These are phyloP conservation scores for Lentithecium fluviatile DNA, from an alignment of 495 filamentous ascomycete genomes.

Conservation along the genomic window DNA sequence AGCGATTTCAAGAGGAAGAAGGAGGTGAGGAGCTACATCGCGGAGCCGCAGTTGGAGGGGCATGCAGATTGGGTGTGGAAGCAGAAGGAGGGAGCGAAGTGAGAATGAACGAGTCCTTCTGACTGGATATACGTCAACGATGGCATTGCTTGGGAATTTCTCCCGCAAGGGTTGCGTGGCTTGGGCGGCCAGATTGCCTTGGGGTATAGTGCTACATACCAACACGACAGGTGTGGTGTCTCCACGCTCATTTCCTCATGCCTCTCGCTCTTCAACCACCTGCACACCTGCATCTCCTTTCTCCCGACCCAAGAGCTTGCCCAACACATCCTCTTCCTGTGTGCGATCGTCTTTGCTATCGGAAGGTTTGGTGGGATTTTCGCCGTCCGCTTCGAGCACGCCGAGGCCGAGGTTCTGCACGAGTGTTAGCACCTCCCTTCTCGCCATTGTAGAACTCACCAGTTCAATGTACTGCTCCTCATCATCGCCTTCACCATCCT, in stretches of 20 bases:
- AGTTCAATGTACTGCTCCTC: constrained; percentile 37
- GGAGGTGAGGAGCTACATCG: constrained; percentile 61
- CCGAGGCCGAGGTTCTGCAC: constrained; percentile 35
- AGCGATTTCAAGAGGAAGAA: constrained; percentile 60
- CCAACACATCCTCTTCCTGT: constrained; percentile 19
- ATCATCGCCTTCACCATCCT: constrained; percentile 18
- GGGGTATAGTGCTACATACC: not conserved
- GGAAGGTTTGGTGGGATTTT: constrained; percentile 5
- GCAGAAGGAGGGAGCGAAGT: constrained; percentile 4
- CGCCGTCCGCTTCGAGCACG: constrained; percentile 31
- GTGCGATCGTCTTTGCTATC: constrained; percentile 19
- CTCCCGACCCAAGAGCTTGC: constrained; percentile 30
- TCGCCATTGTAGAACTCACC: constrained; percentile 8
- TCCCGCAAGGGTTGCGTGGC: too few species aligned
- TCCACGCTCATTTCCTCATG: constrained; percentile 2
- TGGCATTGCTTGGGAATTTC: too few species aligned
- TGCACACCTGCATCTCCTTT: constrained; percentile 17
- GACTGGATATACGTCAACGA: too few species aligned
- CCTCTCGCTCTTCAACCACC: constrained; percentile 9
- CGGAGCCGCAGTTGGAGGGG: constrained; percentile 57
- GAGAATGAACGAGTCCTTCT: not conserved
- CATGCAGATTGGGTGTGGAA: constrained; percentile 55
- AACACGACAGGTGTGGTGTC: too few species aligned
- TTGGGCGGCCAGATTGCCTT: too few species aligned
- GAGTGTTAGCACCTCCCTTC: not conserved